Evolutionary conservation across 139 green algal species (phyloP).

Genomic region (Chlorella sp.): DNA sequence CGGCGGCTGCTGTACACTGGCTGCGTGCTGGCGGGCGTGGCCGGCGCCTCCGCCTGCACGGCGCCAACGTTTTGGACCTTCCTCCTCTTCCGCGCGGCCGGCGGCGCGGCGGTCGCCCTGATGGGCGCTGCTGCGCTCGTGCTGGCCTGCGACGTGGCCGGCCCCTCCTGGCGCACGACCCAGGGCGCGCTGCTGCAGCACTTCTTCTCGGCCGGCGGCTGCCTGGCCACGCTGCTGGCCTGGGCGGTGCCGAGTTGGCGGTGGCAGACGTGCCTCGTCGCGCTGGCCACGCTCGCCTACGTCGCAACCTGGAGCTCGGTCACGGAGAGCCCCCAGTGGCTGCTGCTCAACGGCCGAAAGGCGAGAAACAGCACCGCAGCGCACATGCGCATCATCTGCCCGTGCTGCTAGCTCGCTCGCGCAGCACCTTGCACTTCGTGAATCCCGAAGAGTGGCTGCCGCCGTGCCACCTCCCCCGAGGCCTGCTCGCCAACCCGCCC

Average conservation of each 20-base stretch:
- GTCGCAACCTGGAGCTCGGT: constrained; percentile 39
- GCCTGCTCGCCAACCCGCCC: background rate
- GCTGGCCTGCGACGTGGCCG: constrained; percentile 55
- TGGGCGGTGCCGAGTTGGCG: constrained; percentile 53
- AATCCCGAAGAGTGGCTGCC: no score
- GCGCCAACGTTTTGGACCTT: constrained; percentile 48
- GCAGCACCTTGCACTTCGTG: no score
- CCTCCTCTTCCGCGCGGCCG: constrained; percentile 51
- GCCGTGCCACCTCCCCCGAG: no score
- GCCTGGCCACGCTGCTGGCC: constrained; percentile 45
- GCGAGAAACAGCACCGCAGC: background rate
- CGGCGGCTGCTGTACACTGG: constrained; percentile 29
- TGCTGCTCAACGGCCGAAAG: constrained; percentile 56
- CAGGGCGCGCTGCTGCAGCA: constrained; percentile 36
- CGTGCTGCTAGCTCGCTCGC: background rate
- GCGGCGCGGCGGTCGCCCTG: constrained; percentile 50
- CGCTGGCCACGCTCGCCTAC: constrained; percentile 31
- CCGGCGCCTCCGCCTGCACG: constrained; percentile 11
- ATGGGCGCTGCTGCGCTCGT: constrained; percentile 54
- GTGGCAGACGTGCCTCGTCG: constrained; percentile 39
- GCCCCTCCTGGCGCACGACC: constrained; percentile 49
- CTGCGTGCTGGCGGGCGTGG: constrained; percentile 15
- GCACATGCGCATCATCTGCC: background rate
- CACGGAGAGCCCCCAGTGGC: constrained; percentile 62
- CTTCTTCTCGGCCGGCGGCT: constrained; percentile 29